These are phyloP conservation scores for Dicorynia guianensis DNA, from an alignment of 306 rosid species.

Conservation along the genomic window DNA sequence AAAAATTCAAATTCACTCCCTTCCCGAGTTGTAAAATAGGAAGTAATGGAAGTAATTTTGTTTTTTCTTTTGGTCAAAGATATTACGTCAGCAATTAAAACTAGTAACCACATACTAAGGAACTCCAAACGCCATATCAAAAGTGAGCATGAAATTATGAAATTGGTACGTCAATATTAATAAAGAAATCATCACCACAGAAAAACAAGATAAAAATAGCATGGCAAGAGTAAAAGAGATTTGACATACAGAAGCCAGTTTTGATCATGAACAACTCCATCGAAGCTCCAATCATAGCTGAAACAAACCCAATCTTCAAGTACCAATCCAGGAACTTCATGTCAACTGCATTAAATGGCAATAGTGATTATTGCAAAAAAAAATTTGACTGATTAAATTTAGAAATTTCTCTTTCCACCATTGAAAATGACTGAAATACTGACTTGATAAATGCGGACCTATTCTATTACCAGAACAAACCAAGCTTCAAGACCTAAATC, in stretches of 20 bases:
- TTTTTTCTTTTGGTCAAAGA: not conserved
- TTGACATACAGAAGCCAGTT: constrained; percentile 90
- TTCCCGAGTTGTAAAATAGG: not conserved
- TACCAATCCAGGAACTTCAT: constrained; percentile 93
- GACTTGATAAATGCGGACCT: too few species aligned
- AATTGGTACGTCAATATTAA: not conserved
- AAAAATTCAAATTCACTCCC: not conserved
- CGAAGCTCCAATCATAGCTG: constrained; percentile 86
- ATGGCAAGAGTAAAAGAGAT: constrained; percentile 49
- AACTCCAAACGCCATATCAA: constrained; percentile 8
- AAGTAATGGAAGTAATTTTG: not conserved
- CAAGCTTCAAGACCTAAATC: too few species aligned
- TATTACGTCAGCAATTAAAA: not conserved
- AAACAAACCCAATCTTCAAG: constrained; percentile 76
- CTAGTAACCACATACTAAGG: not conserved
- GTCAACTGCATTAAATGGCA: constrained; percentile 38
- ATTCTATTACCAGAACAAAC: too few species aligned
- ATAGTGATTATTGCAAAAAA: too few species aligned
- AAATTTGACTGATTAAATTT: too few species aligned
- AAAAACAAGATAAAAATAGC: constrained; percentile 27
- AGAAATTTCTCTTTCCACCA: too few species aligned
- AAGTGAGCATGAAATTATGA: not conserved
- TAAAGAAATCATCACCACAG: constrained; percentile 20
- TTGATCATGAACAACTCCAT: constrained; percentile 93
- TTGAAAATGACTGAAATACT: too few species aligned